Evolutionary conservation across 176 grass and related monocot species (phyloP).

Genomic region (Chloris gayana): DNA sequence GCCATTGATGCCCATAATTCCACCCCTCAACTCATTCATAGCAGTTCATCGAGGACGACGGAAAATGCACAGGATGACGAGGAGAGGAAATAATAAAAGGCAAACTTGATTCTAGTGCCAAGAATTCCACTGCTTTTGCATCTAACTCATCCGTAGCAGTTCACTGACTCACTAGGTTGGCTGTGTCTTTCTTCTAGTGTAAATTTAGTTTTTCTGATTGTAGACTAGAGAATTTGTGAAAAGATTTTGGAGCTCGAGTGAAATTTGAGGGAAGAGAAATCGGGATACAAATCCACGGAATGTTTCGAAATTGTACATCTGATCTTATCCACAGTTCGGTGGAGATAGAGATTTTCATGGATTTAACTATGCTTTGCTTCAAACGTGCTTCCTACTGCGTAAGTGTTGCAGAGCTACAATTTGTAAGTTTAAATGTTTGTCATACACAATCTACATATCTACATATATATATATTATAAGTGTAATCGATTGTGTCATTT

Average conservation of each 20-base stretch:
- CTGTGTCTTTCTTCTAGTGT: not conserved
- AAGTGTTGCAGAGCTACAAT: not conserved
- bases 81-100: constrained; percentile 29
- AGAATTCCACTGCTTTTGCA: not conserved
- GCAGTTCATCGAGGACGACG: constrained; percentile 47
- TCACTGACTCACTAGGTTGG: not conserved
- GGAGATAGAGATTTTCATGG: not conserved
- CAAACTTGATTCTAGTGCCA: constrained; percentile 2
- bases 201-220: not conserved
- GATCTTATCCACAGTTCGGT: not conserved
- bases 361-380: not conserved
- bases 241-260: not conserved
- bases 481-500: no score
- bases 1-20: constrained; percentile 49
- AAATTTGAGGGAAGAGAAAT: not conserved
- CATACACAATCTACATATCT: not conserved
- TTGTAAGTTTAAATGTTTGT: not conserved
- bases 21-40: constrained; percentile 43
- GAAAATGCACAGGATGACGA: constrained; percentile 42
- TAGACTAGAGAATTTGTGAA: not conserved
- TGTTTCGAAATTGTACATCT: not conserved
- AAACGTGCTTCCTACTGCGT: not conserved
- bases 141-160: not conserved
- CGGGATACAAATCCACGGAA: not conserved
- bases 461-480: no score